These are phyloP conservation scores for Penicillium sp. DNA, from an alignment of 2,329 filamentous ascomycete genomes.

Conservation along the genomic window DNA sequence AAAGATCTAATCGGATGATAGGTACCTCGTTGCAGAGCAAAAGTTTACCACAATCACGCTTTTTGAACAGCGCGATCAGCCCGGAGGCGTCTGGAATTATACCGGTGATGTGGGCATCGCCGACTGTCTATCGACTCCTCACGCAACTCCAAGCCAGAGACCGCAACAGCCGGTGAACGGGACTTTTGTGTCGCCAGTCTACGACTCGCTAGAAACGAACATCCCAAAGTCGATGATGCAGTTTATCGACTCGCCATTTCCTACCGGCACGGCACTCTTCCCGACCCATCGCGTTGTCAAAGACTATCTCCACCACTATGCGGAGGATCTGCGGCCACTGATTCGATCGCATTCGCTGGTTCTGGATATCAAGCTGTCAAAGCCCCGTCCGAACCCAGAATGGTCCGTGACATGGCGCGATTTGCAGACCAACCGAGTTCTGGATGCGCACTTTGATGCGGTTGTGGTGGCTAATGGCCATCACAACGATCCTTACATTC, in stretches of 20 bases:
- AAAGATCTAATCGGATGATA: not conserved
- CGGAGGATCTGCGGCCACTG: conserved; percentile 4
- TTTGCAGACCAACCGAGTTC: not conserved
- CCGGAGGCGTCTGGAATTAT: conserved; percentile 12
- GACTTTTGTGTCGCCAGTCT: conserved; percentile 10
- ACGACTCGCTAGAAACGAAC: conserved; percentile 12
- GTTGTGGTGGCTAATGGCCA: conserved; percentile 13
- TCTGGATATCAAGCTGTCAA: conserved; percentile 1
- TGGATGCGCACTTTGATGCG: conserved; percentile 4
- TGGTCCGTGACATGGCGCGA: conserved; percentile 10
- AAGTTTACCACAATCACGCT: conserved; percentile 7
- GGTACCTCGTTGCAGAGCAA: conserved; percentile 7
- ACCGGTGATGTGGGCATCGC: conserved; percentile 6
- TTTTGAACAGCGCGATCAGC: conserved; percentile 9
- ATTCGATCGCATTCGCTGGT: conserved; percentile 7
- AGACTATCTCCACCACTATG: conserved; percentile 12
- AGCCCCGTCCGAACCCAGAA: not conserved
- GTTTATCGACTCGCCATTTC: conserved; percentile 8
- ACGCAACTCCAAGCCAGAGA: conserved; percentile 2
- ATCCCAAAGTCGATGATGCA: conserved; percentile 13
- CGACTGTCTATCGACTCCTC: not conserved
- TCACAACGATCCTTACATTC: conserved; percentile 12
- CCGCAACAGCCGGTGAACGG: conserved; percentile 4
- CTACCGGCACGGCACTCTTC: conserved; percentile 2
- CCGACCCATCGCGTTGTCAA: conserved; percentile 7